These are phyloP conservation scores for Kluyveromyces aestuarii DNA, from an alignment of 805 yeast species.

Conservation along the genomic window DNA sequence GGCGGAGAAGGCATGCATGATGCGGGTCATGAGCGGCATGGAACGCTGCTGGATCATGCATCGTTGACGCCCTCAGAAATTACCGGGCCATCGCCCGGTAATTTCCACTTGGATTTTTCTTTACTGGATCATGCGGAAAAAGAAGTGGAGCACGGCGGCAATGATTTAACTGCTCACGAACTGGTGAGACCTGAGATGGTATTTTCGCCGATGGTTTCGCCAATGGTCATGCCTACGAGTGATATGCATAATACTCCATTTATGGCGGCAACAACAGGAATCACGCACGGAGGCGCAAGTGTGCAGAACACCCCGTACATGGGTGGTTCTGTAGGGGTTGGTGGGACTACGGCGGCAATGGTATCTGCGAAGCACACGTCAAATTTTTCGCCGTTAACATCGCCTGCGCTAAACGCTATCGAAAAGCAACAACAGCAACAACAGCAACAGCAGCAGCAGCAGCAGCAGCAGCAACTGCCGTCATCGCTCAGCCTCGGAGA, in stretches of 20 bases:
- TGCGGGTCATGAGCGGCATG: background rate
- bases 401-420: slow-evolving; percentile 53
- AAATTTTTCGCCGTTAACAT: slow-evolving; percentile 41
- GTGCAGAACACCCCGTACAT: slow-evolving; percentile 3
- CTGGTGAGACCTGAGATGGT: slow-evolving; percentile 46
- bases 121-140: background rate
- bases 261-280: slow-evolving; percentile 4
- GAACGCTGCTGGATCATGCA: slow-evolving; percentile 1
- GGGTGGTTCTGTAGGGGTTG: background rate
- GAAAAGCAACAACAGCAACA: slow-evolving; percentile 12
- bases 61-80: background rate
- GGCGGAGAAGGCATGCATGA: background rate
- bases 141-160: background rate
- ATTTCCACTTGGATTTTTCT: slow-evolving; percentile 1
- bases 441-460: slow-evolving; percentile 10
- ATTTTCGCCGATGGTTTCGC: slow-evolving; percentile 71
- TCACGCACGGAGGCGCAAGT: slow-evolving; percentile 35
- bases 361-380: background rate
- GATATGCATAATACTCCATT: slow-evolving; percentile 15
- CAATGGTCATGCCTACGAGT: slow-evolving; percentile 44
- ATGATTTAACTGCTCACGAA: background rate
- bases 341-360: background rate
- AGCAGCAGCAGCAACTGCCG: slow-evolving; percentile 6
- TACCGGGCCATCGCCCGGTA: background rate
- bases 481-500: background rate